These are phyloP conservation scores for Urochloa ruziziensis DNA, from an alignment of 176 grass and related monocot species.

Conservation along the genomic window DNA sequence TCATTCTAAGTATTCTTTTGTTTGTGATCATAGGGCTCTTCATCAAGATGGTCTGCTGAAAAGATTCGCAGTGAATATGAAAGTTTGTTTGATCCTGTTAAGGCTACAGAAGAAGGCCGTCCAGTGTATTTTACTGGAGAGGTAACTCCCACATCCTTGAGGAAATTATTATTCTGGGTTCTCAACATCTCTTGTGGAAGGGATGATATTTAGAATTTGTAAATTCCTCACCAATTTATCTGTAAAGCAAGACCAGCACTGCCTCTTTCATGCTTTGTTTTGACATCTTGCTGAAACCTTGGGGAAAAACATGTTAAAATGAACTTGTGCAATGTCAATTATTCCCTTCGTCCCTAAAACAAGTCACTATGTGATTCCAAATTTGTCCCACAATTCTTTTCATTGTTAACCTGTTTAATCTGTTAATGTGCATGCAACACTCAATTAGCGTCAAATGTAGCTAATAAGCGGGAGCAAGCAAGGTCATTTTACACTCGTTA, in stretches of 20 bases:
- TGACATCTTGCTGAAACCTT: not conserved
- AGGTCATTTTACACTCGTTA: no score
- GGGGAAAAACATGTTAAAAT: not conserved
- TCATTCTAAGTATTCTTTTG: not conserved
- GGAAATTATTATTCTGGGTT: not conserved
- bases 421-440: no score
- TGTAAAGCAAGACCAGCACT: not conserved
- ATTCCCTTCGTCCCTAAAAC: no score
- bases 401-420: no score
- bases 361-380: no score
- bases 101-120: constrained; percentile 66
- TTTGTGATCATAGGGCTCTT: constrained; percentile 55
- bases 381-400: no score
- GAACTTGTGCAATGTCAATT: not conserved
- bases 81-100: constrained; percentile 79
- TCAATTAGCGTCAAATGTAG: no score
- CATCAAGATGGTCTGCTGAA: constrained; percentile 88
- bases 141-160: constrained; percentile 38
- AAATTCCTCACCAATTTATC: not conserved
- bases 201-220: not conserved
- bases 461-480: no score
- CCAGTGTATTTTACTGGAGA: constrained; percentile 93
- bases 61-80: constrained; percentile 55
- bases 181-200: not conserved
- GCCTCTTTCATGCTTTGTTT: not conserved